Conservation (phyloP, 495 filamentous ascomycete species). For the Podospora australis region DNA sequence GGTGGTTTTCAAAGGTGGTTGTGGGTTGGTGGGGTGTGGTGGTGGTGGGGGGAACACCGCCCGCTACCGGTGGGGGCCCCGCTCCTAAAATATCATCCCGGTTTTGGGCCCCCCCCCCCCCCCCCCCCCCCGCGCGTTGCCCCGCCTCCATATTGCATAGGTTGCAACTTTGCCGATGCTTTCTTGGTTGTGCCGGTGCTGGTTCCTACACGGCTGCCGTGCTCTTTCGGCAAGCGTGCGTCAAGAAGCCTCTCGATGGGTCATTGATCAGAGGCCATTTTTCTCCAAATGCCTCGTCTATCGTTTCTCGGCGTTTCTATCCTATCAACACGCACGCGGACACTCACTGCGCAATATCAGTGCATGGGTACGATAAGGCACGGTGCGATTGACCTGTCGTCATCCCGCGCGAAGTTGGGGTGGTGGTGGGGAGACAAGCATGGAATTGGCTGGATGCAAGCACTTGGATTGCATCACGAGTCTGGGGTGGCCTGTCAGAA, state of each 20-base stretch:
- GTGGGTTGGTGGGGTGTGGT: too few relatives aligned
- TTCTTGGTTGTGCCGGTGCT: neutral
- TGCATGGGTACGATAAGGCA: conserved; percentile 28
- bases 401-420: conserved; percentile 29
- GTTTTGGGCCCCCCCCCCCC: neutral
- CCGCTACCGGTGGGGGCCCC: too few relatives aligned
- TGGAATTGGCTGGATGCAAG: conserved; percentile 22
- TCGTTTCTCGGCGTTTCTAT: neutral
- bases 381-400: conserved; percentile 25
- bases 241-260: neutral
- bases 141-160: neutral
- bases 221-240: neutral
- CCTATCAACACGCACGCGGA: conserved; percentile 21
- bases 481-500: conserved; percentile 9
- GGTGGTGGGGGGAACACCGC: too few relatives aligned
- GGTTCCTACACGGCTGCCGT: neutral
- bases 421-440: conserved; percentile 16
- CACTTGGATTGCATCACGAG: conserved; percentile 23
- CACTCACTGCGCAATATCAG: conserved; percentile 10
- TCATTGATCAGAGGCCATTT: too few relatives aligned
- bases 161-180: too few relatives aligned
- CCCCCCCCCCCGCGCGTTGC: neutral
- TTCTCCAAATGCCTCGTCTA: too few relatives aligned
- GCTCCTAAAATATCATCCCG: neutral
- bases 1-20: too few relatives aligned